A percentile compares a stretch with the other conserved stretches of the same genome.
These are phyloP conservation scores for Lipomyces spencermartinsiae DNA, from an alignment of 805 yeast genomes.

Conservation along the genomic window DNA sequence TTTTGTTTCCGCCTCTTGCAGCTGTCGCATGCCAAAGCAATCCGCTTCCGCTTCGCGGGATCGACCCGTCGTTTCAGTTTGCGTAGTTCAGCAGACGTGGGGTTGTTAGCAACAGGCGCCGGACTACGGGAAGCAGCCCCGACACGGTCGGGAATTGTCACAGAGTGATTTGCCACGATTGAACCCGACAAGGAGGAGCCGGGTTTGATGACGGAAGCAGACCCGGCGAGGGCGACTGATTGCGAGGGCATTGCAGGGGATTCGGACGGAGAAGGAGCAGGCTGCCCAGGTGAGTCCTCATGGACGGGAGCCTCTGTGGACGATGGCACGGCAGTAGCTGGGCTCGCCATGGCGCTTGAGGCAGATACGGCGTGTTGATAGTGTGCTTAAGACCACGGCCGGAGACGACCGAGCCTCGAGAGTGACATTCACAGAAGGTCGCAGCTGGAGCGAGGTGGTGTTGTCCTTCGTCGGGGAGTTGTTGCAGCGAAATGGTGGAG, in stretches of 20 bases:
- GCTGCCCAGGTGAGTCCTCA: background rate
- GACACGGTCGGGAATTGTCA: background rate
- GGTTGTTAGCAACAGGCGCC: background rate
- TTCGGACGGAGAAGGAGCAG: background rate
- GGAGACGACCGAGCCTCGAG: background rate
- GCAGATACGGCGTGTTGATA: background rate
- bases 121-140: background rate
- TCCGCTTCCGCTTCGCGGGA: slow-evolving; percentile 49
- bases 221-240: background rate
- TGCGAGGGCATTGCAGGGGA: background rate
- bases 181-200: background rate
- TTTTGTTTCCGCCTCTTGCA: slow-evolving; percentile 54
- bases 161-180: background rate
- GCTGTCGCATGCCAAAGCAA: slow-evolving; percentile 56
- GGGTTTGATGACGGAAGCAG: background rate
- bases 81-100: slow-evolving; percentile 35
- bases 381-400: background rate
- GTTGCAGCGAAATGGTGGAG: background rate
- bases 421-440: background rate
- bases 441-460: background rate
- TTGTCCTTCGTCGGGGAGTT: background rate
- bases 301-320: background rate
- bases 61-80: slow-evolving; percentile 39
- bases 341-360: too few relatives aligned
- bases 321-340: too few relatives aligned